Percentiles rank a stretch among this genome's conserved stretches.
phyloP scores from a whole-genome alignment of 164 flowering plant species.

The Berberis vulgaris region DNA sequence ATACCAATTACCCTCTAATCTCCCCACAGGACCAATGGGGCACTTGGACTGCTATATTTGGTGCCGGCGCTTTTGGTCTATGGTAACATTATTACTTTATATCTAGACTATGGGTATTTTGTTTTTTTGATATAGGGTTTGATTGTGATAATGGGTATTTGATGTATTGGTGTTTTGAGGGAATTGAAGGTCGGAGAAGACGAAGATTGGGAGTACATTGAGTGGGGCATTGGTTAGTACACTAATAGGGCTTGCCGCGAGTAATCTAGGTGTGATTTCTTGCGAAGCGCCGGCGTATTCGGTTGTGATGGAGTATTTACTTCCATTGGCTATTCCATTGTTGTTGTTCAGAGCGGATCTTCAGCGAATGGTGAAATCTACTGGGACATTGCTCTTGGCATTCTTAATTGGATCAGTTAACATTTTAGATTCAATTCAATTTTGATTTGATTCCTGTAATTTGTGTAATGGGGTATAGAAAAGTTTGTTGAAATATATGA shows the following conservation, averaged over 20 bases:
- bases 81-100: conserved; percentile 34
- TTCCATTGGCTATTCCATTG: conserved; percentile 71
- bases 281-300: conserved; percentile 56
- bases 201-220: conserved; percentile 57
- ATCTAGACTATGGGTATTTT: too few species aligned
- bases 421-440: neutral
- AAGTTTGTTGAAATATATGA: neutral
- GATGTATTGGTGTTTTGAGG: neutral
- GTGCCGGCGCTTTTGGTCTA: conserved; percentile 72
- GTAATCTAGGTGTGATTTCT: conserved; percentile 68
- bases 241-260: conserved; percentile 69
- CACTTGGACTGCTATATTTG: conserved; percentile 78
- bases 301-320: conserved; percentile 51
- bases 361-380: conserved; percentile 65
- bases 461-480: neutral
- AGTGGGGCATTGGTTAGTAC: conserved; percentile 79
- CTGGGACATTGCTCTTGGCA: conserved; percentile 68
- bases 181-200: conserved; percentile 78
- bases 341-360: conserved; percentile 71
- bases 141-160: too few species aligned
- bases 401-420: conserved; percentile 79
- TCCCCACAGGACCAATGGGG: conserved; percentile 89
- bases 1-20: conserved; percentile 51
- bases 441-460: neutral
- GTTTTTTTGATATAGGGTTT: too few species aligned